phyloP scores from a whole-genome alignment of 495 filamentous ascomycete genomes.

The Tuber indicum region DNA sequence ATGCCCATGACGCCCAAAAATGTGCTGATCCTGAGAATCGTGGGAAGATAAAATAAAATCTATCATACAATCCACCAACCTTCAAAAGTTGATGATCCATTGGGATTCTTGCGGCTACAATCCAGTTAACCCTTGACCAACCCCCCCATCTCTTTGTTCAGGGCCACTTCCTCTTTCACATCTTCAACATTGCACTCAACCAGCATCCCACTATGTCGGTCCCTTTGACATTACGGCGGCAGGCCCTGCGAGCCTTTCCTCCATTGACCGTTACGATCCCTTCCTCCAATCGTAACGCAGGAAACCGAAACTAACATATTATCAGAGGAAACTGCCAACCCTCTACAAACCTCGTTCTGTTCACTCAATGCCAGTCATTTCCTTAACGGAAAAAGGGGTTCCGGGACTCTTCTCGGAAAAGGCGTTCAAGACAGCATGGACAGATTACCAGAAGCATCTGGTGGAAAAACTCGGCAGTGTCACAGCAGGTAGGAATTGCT shows the following conservation, averaged over 20 bases:
- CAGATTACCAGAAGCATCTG: constrained; percentile 66
- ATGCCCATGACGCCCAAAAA: not conserved
- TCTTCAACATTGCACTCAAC: not conserved
- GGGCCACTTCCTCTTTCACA: not conserved
- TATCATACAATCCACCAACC: not conserved
- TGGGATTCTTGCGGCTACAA: not conserved
- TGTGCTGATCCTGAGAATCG: not conserved
- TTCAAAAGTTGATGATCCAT: not conserved
- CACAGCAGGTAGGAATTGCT: constrained; percentile 57
- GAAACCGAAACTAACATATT: not conserved
- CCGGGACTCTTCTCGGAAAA: constrained; percentile 58
- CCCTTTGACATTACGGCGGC: constrained; percentile 20
- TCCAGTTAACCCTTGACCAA: not conserved
- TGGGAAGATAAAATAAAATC: not conserved
- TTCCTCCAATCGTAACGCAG: not conserved
- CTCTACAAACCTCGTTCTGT: constrained; percentile 41
- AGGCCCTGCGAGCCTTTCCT: constrained; percentile 16
- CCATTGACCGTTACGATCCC: constrained; percentile 12
- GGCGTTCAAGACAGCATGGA: constrained; percentile 72
- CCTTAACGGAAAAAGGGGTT: constrained; percentile 55
- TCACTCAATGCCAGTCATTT: constrained; percentile 57
- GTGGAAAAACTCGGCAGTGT: constrained; percentile 67
- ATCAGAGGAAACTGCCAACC: constrained; percentile 26
- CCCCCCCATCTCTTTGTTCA: not conserved
- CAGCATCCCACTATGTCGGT: constrained; percentile 14